Evolutionary conservation across 495 filamentous ascomycete species (phyloP), one percentile per base, ranked within the genome.

Genomic region (Hamigera avellanea): DNA sequence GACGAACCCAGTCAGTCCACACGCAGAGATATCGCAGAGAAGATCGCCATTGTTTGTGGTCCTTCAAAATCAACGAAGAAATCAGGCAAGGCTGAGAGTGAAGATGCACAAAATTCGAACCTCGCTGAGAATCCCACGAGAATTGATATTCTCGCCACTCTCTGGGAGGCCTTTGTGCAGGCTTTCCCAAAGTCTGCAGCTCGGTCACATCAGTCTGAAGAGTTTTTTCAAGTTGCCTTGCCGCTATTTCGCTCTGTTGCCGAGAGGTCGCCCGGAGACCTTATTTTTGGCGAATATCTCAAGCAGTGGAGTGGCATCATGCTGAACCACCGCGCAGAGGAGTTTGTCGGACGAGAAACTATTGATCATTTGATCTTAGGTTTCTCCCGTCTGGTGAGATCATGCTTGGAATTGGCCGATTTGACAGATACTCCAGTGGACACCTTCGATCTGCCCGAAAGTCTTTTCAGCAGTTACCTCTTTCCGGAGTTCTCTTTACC

Each of bases 401-500:
- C 52, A 35, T 75, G 70, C 37, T 49, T 75, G 14, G 57, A 73
- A 13, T 51, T 67, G 18, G 62, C 64, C n/a, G 60, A 61, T 21
- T 42, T 46, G n/a, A 59, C 54, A 15, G 53, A 64, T 32, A 54
- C 66, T 25, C 42, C 61, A 7, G 30, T 79, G 16, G 47, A 69
- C 14, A 68, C 68, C 19, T 57, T 58, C 32, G 54, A 57, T 4
- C 64, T 86, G 28, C 67, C 72, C 13, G 69, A 70, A 33, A 59
- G 59, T 10, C 54, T 91, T 12, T 80, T 87, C 45, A 69, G 61
- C 41, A 73, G 64, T 28, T 80, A 83, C 44, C 69, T 93, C 1
- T 89, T 86, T 46, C 81, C 77, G 0, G 69, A 70, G 6, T 56
- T 79, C 15, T 62, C 72, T 2, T 39, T 48, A 6, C 37, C 55